Evolutionary conservation across 2,329 filamentous ascomycete species (phyloP), one percentile per base, ranked within the genome.

Genomic region (Cyclaneusma minus): DNA sequence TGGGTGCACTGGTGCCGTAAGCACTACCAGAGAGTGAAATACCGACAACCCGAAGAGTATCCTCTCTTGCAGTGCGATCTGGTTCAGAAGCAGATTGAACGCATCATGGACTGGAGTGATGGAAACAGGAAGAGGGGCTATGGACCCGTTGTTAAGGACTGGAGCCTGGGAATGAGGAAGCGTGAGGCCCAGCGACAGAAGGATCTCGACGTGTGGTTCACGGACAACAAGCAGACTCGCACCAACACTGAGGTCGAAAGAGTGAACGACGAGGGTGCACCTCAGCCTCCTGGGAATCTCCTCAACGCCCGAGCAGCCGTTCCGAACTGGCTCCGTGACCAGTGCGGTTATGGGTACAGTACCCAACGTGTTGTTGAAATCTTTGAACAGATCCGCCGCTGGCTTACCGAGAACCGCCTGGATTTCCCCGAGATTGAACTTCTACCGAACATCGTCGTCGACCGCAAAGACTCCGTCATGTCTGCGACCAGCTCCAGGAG

Each of bases 1-100:
- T 87, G 79, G 79, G 68, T 82, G 1, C 68, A 76, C 41, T 76
- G 69, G 44, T 89, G 82, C 48, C 68, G 81, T 18, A 85, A 85
- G 44, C 77, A 85, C 43, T 89, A 89, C 46, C 82, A 89, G 50
- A 68, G 80, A 5, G 64, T 63, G 22, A 62, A 75, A 0, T 85
- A 84, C 43, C 63, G 75, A n/a, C 71, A 71, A 28, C 59, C 60
- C 2, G 55, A 60, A 17, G 62, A 71, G 13, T 68, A 77, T 46
- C 66, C 68, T 27, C 45, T 13, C 6, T 46, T 64, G 1, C 76
- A 83, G 43, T 70, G 71, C 29, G 60, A 69, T 3, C 56, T 82
- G 2, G 64, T 83, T 1, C 53, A 64, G 28, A 55, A 60, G 16
- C 74, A 80, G 37, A 63, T 83, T 20, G 47, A 57, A 7, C 60